Evolutionary conservation across 768 basidiomycete genomes (phyloP), one percentile per base, ranked within the genome.

Genomic region (Lactifluus echinatus): DNA sequence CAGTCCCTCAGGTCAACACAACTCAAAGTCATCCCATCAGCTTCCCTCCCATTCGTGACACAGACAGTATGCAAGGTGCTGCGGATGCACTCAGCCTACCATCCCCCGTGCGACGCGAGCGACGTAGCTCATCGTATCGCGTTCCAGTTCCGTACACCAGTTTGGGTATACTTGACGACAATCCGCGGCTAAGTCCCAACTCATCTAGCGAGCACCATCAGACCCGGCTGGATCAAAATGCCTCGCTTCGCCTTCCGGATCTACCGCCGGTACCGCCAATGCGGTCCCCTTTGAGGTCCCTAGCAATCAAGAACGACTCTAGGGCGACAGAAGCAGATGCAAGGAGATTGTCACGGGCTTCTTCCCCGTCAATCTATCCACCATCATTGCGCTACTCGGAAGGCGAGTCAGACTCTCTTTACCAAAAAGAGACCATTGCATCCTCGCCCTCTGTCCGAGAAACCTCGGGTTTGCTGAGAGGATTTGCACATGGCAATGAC

Each of bases 351-450:
- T 44, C 57, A 36, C 26, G 57, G 34, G 24, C 55, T n/a, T 66
- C 65, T 23, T 65, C 62, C 14, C 60, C 61, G 19, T 65, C 65
- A 10, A 51, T 65, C 45, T 68, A 67, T 55, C 62, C 66, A 11
- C 57, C 64, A 28, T 60, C 65, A 1, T 47, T 60, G 5, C 57
- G 33, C 21, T 47, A 14, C 54, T 52, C 48, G 2, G 63, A 63
- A 1, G 47, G 43, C 6, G 48, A 42, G n/a, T 8, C 51, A 7
- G 64, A 64, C 53, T 56, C 59, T 8, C 58, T 53, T 36, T 42
- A 47, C 26, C 24, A 37, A 21, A 51, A 36, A 46, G 59, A 61
- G 37, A 44, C 31, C 19, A 36, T 33, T 15, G 50, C 29, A 11
- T 31, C 44, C 15, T n/a, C 12, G 28, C 55, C 55, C 19, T 29